Conservation (phyloP, 495 filamentous ascomycete species). For the Emericellopsis terricola region DNA sequence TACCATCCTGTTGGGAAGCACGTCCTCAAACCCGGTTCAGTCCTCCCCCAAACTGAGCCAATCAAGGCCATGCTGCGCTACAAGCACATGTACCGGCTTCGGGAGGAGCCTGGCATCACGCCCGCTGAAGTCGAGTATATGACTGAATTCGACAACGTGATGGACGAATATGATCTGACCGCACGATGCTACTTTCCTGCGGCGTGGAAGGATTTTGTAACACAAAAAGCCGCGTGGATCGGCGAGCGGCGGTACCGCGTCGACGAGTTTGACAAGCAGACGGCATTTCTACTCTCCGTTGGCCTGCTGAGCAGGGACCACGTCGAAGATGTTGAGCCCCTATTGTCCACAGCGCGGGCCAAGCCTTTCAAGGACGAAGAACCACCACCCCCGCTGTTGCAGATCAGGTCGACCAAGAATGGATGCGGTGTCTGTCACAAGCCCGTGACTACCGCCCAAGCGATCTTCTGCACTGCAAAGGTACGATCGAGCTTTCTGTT, state of each 20-base stretch:
- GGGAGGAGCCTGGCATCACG: constrained; percentile 30
- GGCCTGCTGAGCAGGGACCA: too few relatives aligned
- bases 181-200: constrained; percentile 26
- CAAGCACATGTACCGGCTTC: constrained; percentile 31
- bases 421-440: too few relatives aligned
- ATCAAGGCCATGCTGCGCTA: constrained; percentile 30
- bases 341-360: too few relatives aligned
- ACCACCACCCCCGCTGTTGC: too few relatives aligned
- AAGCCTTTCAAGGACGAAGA: too few relatives aligned
- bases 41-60: constrained; percentile 19
- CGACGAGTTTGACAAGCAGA: constrained; percentile 27
- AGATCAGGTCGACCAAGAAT: too few relatives aligned
- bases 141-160: constrained; percentile 30
- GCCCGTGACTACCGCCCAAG: too few relatives aligned
- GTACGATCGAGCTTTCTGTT: too few relatives aligned
- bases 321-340: too few relatives aligned
- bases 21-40: constrained; percentile 22
- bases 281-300: too few relatives aligned
- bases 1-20: constrained; percentile 31
- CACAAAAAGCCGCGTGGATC: constrained; percentile 25
- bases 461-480: too few relatives aligned
- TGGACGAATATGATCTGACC: constrained; percentile 24
- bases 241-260: constrained; percentile 14
- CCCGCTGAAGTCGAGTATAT: constrained; percentile 33
- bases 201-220: constrained; percentile 23